Percentiles rank a stretch among this genome's conserved stretches.
Conservation (phyloP, 352 stramenopile species). For the Elongisporangium prolatum region DNA sequence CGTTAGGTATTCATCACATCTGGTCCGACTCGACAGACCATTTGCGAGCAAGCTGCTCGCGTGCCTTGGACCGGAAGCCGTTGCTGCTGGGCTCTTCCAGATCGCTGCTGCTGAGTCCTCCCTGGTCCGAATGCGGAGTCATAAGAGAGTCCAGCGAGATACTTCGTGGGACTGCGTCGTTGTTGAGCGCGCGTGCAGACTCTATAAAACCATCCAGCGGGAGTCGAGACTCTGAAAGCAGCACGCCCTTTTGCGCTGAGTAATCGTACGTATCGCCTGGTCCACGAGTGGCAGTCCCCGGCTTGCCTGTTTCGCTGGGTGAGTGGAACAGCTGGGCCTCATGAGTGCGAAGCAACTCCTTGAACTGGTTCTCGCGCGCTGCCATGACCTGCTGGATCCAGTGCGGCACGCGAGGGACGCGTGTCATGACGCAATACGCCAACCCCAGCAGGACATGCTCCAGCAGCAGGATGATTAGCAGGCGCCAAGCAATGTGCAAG, state of each 20-base stretch:
- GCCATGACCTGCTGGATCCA: conserved; percentile 56
- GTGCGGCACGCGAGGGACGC: conserved; percentile 38
- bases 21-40: conserved; percentile 47
- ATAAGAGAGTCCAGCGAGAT: conserved; percentile 40
- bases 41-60: conserved; percentile 50
- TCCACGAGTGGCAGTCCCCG: conserved; percentile 1
- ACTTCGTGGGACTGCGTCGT: background rate
- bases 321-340: conserved; percentile 46
- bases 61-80: conserved; percentile 46
- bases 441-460: conserved; percentile 51
- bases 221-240: conserved; percentile 25
- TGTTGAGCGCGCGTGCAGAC: background rate
- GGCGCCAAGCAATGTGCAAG: conserved; percentile 48
- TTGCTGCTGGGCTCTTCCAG: conserved; percentile 46
- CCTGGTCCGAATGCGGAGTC: conserved; percentile 16
- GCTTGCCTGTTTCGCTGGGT: conserved; percentile 2
- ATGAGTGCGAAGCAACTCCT: conserved; percentile 41
- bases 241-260: conserved; percentile 8
- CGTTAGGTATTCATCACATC: conserved; percentile 5
- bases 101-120: conserved; percentile 9
- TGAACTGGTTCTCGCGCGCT: conserved; percentile 59
- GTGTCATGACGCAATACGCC: conserved; percentile 51
- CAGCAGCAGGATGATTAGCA: conserved; percentile 52
- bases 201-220: background rate
- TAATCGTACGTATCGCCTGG: conserved; percentile 1